Evolutionary conservation across 805 yeast genomes (phyloP), one percentile per base, ranked within the genome.

Genomic region (Candida vaughaniae): DNA sequence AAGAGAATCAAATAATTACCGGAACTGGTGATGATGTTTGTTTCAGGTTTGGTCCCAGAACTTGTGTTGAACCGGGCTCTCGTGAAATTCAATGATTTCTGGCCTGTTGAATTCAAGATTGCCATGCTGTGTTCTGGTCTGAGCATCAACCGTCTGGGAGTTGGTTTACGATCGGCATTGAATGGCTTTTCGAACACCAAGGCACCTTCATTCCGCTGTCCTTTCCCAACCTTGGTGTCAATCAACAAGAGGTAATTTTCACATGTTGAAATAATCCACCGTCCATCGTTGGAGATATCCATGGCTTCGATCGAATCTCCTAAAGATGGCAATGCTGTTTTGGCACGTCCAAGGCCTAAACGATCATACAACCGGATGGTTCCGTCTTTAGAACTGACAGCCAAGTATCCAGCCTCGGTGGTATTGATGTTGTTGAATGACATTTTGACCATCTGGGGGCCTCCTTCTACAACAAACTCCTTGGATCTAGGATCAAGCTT

Each of bases 1-100:
- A 96, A 89, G 1, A 85, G 73, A 16, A 89, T 74, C 16, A 88
- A 83, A 58, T 78, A 89, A 14, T 90, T 91, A 2, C 96, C 96
- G 2, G 82, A 69, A 3, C 91, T 79, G 1, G 95, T 74, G 16
- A 87, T 79, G 34, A 89, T 84, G 2, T 82, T 70, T 14, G 84
- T 79, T 52, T 83, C 93, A 43, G 75, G 77, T 17, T 77, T 55
- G 7, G 15, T 14, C 10, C 20, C 20, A 33, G 73, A 71, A 28
- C 88, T 88, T 17, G 82, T 71, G 57, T 89, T 85, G 70, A 89
- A 89, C 47, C 75, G 74, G 4, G 95, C 96, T 39, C 72, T 71
- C 3, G 93, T 78, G 58, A 87, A 88, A 16, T 62, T 52, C 11
- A 85, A 58, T 1, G 76, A 70, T 36, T 62, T 59, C 4, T 69